A percentile compares a stretch with the other conserved stretches of the same genome.
phyloP scores from a whole-genome alignment of 2,329 filamentous ascomycete species.

The Fusarium ramigenum region DNA sequence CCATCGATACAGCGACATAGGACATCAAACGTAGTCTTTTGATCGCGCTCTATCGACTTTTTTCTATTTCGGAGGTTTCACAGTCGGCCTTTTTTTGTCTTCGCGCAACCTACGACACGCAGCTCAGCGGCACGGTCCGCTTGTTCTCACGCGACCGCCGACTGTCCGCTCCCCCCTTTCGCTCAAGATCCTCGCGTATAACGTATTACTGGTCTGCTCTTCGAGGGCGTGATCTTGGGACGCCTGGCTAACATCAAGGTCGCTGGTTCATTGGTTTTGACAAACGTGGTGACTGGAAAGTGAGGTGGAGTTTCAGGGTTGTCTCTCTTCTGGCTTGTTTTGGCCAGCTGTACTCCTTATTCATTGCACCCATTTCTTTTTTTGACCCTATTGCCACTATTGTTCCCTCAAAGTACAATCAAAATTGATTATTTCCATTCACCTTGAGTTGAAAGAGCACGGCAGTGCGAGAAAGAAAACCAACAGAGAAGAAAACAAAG shows the following conservation, averaged over 20 bases:
- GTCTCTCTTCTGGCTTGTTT: constrained; percentile 47
- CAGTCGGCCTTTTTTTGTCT: not conserved
- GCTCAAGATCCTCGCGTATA: constrained; percentile 10
- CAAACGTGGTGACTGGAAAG: constrained; percentile 47
- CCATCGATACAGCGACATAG: constrained; percentile 32
- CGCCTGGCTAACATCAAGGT: constrained; percentile 44
- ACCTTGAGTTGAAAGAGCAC: constrained; percentile 51
- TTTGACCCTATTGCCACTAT: constrained; percentile 48
- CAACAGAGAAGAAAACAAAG: constrained; percentile 43
- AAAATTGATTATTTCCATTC: constrained; percentile 61
- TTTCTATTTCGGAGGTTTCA: not conserved
- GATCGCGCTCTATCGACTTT: not conserved
- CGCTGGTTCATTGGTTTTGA: constrained; percentile 45
- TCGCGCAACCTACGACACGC: not conserved
- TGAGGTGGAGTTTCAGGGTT: constrained; percentile 51
- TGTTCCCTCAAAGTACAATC: constrained; percentile 57
- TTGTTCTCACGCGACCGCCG: constrained; percentile 16
- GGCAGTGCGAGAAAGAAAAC: constrained; percentile 51
- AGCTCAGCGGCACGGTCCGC: constrained; percentile 8
- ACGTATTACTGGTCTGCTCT: constrained; percentile 38
- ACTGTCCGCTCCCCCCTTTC: not conserved
- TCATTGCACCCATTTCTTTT: constrained; percentile 46
- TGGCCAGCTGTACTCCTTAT: constrained; percentile 54
- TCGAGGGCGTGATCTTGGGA: constrained; percentile 35
- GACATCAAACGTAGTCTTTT: constrained; percentile 11